Conservation (phyloP, 83 land plant species). For the Thuja plicata region DNA sequence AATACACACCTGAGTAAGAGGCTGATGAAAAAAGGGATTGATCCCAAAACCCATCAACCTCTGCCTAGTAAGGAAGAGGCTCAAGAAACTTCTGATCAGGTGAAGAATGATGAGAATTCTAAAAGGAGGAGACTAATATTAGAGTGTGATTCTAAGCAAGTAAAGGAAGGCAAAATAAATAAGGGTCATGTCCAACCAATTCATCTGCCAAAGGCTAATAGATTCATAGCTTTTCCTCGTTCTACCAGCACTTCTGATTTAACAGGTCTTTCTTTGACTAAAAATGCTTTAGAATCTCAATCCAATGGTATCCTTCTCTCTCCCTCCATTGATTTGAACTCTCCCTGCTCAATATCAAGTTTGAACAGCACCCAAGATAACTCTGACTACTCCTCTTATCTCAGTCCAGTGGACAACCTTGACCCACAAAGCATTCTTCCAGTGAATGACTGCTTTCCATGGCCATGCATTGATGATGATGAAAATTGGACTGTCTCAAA, state of each 20-base stretch:
- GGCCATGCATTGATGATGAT: background rate
- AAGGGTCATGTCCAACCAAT: background rate
- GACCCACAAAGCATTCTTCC: background rate
- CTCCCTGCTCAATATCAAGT: background rate
- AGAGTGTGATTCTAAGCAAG: background rate
- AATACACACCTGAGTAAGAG: conserved; percentile 8
- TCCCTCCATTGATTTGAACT: conserved; percentile 1
- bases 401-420: background rate
- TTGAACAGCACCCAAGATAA: background rate
- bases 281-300: background rate
- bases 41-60: conserved; percentile 13
- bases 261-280: background rate
- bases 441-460: background rate
- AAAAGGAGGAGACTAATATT: background rate
- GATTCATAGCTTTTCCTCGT: conserved; percentile 8
- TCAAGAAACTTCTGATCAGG: background rate
- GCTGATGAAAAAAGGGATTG: background rate
- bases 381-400: background rate
- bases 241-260: background rate
- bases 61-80: background rate
- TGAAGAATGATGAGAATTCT: background rate
- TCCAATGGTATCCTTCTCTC: background rate
- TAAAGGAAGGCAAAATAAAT: background rate
- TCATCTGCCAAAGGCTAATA: conserved; percentile 9
- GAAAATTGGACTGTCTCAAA: background rate